phyloP scores from a whole-genome alignment of 2,329 filamentous ascomycete genomes.

The Cladosporium sp. region DNA sequence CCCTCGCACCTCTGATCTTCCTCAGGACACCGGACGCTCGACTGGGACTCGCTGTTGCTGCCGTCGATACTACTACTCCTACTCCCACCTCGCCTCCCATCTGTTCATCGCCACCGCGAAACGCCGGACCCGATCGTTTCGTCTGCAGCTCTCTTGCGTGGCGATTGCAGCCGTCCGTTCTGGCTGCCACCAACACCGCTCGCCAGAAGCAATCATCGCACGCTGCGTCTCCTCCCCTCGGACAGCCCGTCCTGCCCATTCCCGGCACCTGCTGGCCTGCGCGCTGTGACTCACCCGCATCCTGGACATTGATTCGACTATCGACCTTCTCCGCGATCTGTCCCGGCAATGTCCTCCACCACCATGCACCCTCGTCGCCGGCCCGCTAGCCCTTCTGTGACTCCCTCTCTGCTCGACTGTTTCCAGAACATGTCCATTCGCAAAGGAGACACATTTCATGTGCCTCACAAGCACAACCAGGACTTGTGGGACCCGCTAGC shows the following conservation, averaged over 20 bases:
- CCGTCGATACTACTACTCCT: background rate
- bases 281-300: slow-evolving; percentile 7
- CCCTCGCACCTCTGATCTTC: background rate
- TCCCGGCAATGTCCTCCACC: slow-evolving; percentile 17
- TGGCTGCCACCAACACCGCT: background rate
- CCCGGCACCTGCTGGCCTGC: slow-evolving; percentile 4
- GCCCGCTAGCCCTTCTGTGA: slow-evolving; percentile 34
- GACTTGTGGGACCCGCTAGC: slow-evolving; percentile 35
- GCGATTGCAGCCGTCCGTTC: background rate
- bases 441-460: slow-evolving; percentile 48
- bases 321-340: slow-evolving; percentile 1
- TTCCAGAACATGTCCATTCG: slow-evolving; percentile 42
- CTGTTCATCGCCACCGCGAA: background rate
- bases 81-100: background rate
- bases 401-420: slow-evolving; percentile 34
- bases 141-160: background rate
- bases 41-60: background rate
- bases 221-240: background rate
- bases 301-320: slow-evolving; percentile 5
- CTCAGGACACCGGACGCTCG: slow-evolving; percentile 1
- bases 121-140: background rate
- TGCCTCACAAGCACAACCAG: slow-evolving; percentile 41
- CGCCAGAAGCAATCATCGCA: background rate
- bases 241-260: slow-evolving; percentile 4
- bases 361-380: slow-evolving; percentile 44